Evolutionary conservation across 1,284 basidiomycete species (phyloP).

Genomic region (Trametes versicolor): DNA sequence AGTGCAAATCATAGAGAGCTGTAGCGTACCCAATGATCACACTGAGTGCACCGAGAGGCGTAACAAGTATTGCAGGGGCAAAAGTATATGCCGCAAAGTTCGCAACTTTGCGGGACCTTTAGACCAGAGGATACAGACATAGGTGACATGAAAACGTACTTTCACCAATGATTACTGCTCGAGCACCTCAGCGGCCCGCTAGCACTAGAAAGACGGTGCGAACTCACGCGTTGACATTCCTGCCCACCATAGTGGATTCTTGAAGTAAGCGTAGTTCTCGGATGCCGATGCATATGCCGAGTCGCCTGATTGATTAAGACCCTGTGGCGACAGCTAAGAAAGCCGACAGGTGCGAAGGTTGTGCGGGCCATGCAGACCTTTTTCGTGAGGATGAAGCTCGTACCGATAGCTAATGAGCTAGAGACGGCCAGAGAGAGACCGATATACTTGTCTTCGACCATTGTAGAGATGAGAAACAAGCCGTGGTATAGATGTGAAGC

Average conservation of each 20-base stretch:
- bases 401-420: slow-evolving; percentile 88
- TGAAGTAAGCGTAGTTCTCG: slow-evolving; percentile 87
- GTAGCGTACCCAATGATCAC: slow-evolving; percentile 92
- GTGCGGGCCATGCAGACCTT: slow-evolving; percentile 65
- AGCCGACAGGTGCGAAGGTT: slow-evolving; percentile 7
- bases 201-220: slow-evolving; percentile 7
- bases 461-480: slow-evolving; percentile 40
- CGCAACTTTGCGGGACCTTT: slow-evolving; percentile 68
- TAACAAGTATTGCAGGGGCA: slow-evolving; percentile 97
- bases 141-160: slow-evolving; percentile 53
- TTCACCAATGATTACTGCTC: slow-evolving; percentile 89
- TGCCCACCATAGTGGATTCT: slow-evolving; percentile 98
- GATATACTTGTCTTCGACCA: slow-evolving; percentile 93
- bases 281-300: slow-evolving; percentile 68
- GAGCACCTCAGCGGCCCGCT: slow-evolving; percentile 10
- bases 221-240: slow-evolving; percentile 92
- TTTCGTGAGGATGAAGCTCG: slow-evolving; percentile 96
- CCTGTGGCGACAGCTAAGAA: slow-evolving; percentile 54
- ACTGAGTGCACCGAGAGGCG: slow-evolving; percentile 94
- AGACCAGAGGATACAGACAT: neutral
- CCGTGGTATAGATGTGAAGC: slow-evolving; percentile 15
- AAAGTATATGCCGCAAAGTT: slow-evolving; percentile 99
- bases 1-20: neutral
- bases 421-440: slow-evolving; percentile 88
- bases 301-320: slow-evolving; percentile 81